Evolutionary conservation across 306 rosid genomes (phyloP), one percentile per base, ranked within the genome.

Genomic region (Astragalus glycyphyllos): DNA sequence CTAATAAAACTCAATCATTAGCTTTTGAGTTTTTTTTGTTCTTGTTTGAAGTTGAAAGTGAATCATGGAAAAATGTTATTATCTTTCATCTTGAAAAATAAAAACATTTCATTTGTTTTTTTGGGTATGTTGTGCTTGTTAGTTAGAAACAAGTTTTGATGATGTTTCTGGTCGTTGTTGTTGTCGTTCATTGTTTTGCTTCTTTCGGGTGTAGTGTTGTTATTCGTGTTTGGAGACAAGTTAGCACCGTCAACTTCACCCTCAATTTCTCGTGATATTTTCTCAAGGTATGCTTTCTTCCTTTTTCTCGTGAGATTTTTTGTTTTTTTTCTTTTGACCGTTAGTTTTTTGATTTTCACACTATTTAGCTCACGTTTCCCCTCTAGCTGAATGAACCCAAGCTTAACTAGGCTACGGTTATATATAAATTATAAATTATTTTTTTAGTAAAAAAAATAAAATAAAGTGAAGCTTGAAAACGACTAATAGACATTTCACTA

Each of bases 141-240:
- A 4, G 23, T 20, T 20, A 7, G 11, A 53, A 10, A 37, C 66
- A 32, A 45, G 45, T 64, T 62, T 23, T 69, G 45, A 20, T 26
- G 63, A 59, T 44, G 35, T 17, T 77, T 16, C 5, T 12, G 54
- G 29, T 59, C 58, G 26, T 46, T 63, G 58, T n/a, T n/a, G n/a
- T n/a, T n/a, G n/a, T 8, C 17, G 66, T 41, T 60, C 57, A 51
- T 47, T 58, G 50, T 63, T 66, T 49, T 71, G 5, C 74, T 15
- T 41, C 47, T 23, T 78, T 62, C 17, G 11, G 59, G 76, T 68
- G 77, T 66, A 17, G 20, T 73, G 75, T 69, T 84, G 82, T 48
- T 77, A 60, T 78, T 81, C 56, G 17, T 58, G 81, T 69, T 82
- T 66, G 81, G 81, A n/a, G 86, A 26, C 31, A 4, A 58, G 48